phyloP scores from a whole-genome alignment of 306 rosid genomes.

The Fragaria iinumae region DNA sequence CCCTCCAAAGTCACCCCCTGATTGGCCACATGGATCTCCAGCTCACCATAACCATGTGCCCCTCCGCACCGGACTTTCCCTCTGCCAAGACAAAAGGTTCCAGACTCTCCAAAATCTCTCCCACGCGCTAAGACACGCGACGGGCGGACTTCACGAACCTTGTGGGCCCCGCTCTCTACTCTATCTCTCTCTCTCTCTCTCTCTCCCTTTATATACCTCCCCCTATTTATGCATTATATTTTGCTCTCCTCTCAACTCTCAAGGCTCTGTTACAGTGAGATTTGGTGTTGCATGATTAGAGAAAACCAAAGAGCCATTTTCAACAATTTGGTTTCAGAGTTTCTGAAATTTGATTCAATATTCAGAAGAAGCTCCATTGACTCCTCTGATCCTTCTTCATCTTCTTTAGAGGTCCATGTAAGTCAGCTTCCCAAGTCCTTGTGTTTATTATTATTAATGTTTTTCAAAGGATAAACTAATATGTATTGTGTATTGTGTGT shows the following conservation, averaged over 20 bases:
- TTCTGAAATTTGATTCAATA: slow-evolving; percentile 7
- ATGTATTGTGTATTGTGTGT: background rate
- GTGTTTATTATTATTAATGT: slow-evolving; percentile 10
- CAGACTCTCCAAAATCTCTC: background rate
- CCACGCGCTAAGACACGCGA: slow-evolving; percentile 29
- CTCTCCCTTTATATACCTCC: too few species aligned
- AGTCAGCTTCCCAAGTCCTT: slow-evolving; percentile 19
- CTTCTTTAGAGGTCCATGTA: background rate
- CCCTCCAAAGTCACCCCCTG: background rate
- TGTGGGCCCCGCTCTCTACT: slow-evolving; percentile 28
- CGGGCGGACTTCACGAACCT: slow-evolving; percentile 37
- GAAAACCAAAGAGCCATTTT: background rate
- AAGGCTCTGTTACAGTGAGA: background rate
- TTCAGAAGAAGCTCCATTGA: slow-evolving; percentile 3
- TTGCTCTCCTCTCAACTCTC: background rate
- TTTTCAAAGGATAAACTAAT: background rate
- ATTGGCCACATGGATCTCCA: background rate
- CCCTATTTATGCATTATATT: background rate
- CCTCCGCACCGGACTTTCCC: background rate
- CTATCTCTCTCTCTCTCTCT: background rate
- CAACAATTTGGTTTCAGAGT: background rate
- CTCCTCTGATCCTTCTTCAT: background rate
- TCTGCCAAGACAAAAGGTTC: background rate
- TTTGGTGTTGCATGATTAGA: background rate
- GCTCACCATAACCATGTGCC: background rate